Conservation (phyloP, 2,329 filamentous ascomycete species). For the Neurospora sp. region DNA sequence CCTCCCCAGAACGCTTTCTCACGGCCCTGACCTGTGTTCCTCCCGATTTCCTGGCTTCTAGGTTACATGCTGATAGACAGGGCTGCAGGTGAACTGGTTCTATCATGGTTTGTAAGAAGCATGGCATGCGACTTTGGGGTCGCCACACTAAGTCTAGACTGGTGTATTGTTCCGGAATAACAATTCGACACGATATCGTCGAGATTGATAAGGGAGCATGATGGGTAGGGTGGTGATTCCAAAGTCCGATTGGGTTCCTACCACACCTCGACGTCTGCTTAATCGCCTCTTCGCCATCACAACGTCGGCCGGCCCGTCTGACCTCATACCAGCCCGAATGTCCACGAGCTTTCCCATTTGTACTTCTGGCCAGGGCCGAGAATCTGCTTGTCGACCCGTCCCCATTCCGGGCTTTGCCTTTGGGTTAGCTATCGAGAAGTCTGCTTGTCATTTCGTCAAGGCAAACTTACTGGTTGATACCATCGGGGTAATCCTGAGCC, state of each 20-base stretch:
- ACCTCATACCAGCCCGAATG: slow-evolving; percentile 24
- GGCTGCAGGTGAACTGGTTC: neutral
- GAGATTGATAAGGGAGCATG: neutral
- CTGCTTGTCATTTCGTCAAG: slow-evolving; percentile 6
- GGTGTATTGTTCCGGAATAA: neutral
- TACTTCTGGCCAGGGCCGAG: slow-evolving; percentile 31
- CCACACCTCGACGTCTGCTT: neutral
- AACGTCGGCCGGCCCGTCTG: neutral
- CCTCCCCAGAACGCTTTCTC: neutral
- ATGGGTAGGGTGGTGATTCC: neutral
- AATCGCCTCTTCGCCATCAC: neutral
- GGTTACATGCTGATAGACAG: neutral
- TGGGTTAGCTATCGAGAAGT: slow-evolving; percentile 4
- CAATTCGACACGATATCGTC: neutral
- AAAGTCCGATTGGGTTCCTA: neutral
- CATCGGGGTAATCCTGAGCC: slow-evolving; percentile 69
- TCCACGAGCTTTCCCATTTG: slow-evolving; percentile 36
- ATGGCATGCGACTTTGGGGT: neutral
- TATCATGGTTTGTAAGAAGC: neutral
- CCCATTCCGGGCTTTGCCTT: slow-evolving; percentile 32
- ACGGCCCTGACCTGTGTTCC: neutral
- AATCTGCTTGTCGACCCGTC: slow-evolving; percentile 29
- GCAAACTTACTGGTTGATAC: slow-evolving; percentile 55
- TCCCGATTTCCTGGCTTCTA: neutral
- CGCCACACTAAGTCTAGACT: neutral